Conservation (phyloP, 73 alveolate species). For the Paramecium sonneborni region DNA sequence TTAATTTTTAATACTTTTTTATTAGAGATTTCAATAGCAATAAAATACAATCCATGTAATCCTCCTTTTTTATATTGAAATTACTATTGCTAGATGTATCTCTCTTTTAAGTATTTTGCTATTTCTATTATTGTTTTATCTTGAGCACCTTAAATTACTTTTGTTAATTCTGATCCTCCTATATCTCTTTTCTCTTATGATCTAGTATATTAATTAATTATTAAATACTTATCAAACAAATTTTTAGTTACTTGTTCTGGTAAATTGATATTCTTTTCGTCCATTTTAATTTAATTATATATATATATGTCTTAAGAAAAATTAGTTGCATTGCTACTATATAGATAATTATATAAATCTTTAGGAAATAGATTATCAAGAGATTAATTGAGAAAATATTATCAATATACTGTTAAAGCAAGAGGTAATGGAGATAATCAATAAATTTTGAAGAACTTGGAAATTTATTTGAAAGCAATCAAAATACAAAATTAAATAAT, state of each 20-base stretch:
- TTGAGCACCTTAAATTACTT: not conserved
- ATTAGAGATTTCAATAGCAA: not conserved
- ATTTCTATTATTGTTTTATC: not conserved
- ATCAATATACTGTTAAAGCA: not conserved
- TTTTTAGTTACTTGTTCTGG: not conserved
- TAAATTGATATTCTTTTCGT: not conserved
- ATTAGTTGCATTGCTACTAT: not conserved
- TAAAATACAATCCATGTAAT: constrained; percentile 29
- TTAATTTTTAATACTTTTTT: not conserved
- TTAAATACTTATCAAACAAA: not conserved
- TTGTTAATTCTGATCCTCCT: not conserved
- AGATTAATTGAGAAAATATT: constrained; percentile 5
- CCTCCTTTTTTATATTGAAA: constrained; percentile 37
- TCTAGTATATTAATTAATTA: not conserved
- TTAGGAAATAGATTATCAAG: not conserved
- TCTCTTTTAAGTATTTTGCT: not conserved
- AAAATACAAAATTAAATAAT: not conserved
- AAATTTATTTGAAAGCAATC: constrained; percentile 9
- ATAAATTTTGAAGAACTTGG: not conserved
- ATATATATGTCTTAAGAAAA: not conserved
- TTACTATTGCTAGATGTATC: not conserved
- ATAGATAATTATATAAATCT: constrained; percentile 35
- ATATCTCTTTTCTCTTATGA: constrained; percentile 17
- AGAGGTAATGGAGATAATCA: not conserved
- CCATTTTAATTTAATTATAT: not conserved